Conservation (phyloP, 345 rosid genomes). For the Hibiscus tridactylites region DNA sequence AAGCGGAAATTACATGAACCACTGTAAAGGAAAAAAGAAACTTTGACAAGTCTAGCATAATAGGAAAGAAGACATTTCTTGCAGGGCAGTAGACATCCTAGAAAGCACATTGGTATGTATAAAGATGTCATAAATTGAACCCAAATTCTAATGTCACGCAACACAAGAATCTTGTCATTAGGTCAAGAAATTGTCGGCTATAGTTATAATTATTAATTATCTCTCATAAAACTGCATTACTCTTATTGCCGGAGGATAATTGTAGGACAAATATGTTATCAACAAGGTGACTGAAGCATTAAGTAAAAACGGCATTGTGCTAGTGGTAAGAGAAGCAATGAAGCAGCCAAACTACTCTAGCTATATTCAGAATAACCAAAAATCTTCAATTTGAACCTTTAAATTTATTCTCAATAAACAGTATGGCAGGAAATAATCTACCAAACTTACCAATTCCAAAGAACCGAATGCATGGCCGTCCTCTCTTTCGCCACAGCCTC, state of each 20-base stretch:
- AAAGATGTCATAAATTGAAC: too few species aligned
- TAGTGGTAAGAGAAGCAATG: not conserved
- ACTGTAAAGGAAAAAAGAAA: constrained; percentile 33
- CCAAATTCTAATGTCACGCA: not conserved
- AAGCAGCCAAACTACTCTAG: not conserved
- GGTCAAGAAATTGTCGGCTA: not conserved
- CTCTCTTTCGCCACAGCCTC: constrained; percentile 53
- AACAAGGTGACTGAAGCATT: not conserved
- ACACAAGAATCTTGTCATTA: too few species aligned
- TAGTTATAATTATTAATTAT: not conserved
- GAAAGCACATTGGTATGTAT: not conserved
- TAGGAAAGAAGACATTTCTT: not conserved
- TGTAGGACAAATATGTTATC: not conserved
- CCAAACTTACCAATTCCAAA: constrained; percentile 73
- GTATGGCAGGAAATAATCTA: not conserved
- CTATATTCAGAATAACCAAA: not conserved
- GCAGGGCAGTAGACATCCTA: not conserved
- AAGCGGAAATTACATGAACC: constrained; percentile 65
- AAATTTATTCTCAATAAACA: too few species aligned
- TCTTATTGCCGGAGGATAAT: not conserved
- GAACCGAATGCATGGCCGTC: constrained; percentile 72
- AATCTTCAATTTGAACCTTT: not conserved
- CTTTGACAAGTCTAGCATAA: not conserved
- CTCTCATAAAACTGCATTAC: not conserved
- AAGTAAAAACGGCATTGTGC: too few species aligned